These are phyloP conservation scores for Russula sp. DNA, from an alignment of 768 basidiomycete genomes.

Conservation along the genomic window DNA sequence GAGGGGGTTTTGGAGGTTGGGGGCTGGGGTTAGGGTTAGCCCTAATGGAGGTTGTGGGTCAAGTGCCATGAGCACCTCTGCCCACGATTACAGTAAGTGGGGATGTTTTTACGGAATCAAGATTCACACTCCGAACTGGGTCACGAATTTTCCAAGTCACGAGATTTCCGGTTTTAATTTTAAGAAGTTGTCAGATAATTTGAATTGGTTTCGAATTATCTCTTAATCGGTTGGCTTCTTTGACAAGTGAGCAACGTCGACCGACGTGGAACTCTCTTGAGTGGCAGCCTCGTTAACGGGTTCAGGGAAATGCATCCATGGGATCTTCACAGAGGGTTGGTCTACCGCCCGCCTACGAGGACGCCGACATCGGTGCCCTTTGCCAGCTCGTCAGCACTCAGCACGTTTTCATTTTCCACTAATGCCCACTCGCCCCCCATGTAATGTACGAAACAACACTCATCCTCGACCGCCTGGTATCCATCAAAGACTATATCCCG, in stretches of 20 bases:
- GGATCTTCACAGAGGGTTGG: constrained; percentile 71
- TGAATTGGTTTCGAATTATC: constrained; percentile 5
- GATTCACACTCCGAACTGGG: constrained; percentile 5
- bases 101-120: background rate
- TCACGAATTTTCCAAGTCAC: too few species aligned
- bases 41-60: too few species aligned
- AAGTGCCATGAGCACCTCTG: too few species aligned
- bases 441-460: constrained; percentile 51
- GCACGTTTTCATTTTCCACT: constrained; percentile 14
- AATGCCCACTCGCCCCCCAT: background rate
- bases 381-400: constrained; percentile 78
- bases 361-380: constrained; percentile 75
- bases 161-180: background rate
- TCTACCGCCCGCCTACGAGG: constrained; percentile 80
- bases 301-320: constrained; percentile 76
- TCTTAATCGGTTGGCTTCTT: background rate
- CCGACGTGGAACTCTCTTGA: background rate
- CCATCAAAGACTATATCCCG: constrained; percentile 94
- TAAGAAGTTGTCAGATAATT: background rate
- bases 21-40: too few species aligned
- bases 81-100: too few species aligned
- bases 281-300: constrained; percentile 25
- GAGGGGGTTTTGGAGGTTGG: too few species aligned
- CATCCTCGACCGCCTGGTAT: constrained; percentile 93
- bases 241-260: background rate